Evolutionary conservation across 1,284 basidiomycete genomes (phyloP).

Genomic region (Apiotrichum gracile): DNA sequence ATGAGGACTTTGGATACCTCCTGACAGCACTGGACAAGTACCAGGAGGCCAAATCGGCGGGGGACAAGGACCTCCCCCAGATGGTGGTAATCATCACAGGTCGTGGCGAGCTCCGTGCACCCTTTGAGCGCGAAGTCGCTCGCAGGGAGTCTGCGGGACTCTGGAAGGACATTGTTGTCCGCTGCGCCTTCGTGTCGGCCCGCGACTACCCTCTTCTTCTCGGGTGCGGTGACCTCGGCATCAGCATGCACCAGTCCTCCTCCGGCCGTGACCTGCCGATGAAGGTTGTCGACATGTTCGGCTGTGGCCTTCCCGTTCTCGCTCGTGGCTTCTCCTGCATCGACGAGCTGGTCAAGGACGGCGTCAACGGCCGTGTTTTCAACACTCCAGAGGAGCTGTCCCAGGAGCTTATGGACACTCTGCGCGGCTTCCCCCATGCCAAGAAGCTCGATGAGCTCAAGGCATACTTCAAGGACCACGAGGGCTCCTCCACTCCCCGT

Average conservation of each 20-base stretch:
- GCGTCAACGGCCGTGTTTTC: slow-evolving; percentile 77
- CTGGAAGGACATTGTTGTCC: slow-evolving; percentile 78
- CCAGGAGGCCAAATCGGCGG: slow-evolving; percentile 18
- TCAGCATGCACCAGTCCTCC: slow-evolving; percentile 84
- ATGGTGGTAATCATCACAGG: slow-evolving; percentile 84
- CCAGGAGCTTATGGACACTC: slow-evolving; percentile 59
- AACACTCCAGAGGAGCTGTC: slow-evolving; percentile 63
- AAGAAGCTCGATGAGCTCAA: slow-evolving; percentile 53
- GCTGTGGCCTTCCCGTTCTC: slow-evolving; percentile 87
- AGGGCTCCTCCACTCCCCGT: background rate
- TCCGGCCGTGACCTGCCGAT: slow-evolving; percentile 92
- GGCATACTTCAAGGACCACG: slow-evolving; percentile 17
- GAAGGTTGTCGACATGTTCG: slow-evolving; percentile 99
- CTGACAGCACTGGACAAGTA: slow-evolving; percentile 64
- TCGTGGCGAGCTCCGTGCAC: slow-evolving; percentile 70
- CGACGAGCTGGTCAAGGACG: slow-evolving; percentile 75
- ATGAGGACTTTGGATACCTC: slow-evolving; percentile 89
- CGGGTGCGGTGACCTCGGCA: slow-evolving; percentile 85
- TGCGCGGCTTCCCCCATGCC: slow-evolving; percentile 59
- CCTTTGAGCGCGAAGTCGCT: slow-evolving; percentile 65
- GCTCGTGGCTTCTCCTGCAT: slow-evolving; percentile 83
- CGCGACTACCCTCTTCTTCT: slow-evolving; percentile 79
- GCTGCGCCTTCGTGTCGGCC: slow-evolving; percentile 80
- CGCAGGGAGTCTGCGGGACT: slow-evolving; percentile 53
- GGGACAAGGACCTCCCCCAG: slow-evolving; percentile 55